Base-by-base conservation (phyloP, 75 land plant species). In the Adiantum capillusveneris region DNA sequence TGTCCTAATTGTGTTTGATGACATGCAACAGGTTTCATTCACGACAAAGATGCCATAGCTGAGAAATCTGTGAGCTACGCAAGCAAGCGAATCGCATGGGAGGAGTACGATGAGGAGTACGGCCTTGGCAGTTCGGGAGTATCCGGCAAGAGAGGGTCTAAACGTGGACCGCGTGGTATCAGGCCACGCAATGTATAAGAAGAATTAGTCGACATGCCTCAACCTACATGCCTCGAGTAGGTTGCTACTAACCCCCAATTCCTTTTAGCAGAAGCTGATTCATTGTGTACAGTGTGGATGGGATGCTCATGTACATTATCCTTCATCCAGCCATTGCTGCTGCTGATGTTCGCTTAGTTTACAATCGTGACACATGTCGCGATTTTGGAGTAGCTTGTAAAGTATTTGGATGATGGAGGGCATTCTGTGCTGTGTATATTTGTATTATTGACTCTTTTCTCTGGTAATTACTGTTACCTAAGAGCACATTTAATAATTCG, bases 71-170 rank as follows among this genome's bases (percentile, higher is more conserved):
- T n/a, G n/a, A n/a, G n/a, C n/a, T n/a, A n/a, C n/a, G n/a, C n/a
- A n/a, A n/a, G n/a, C n/a, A n/a, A n/a, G n/a, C n/a, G n/a, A n/a
- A n/a, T n/a, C n/a, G n/a, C n/a, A n/a, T n/a, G 56, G 25, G 58
- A 56, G 24, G 59, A 54, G 6, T 34, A 64, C 30, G 69, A 57
- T 14, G 61, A 55, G 5, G 62, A 19, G 9, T 58, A 66, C 58
- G 69, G 69, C 1, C 39, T 31, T 51, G 36, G 65, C 16, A 51
- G 56, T 46, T 57, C 45, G n/a, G n/a, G n/a, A n/a, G n/a, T n/a
- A n/a, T n/a, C n/a, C n/a, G 69, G 69, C n/a, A 66, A 66, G 41
- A 25, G 69, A 57, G 69, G 69, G 17, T 66, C 69, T 6, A 66
- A 58, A 30, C 69, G 69, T 42, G 69, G 69, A 0, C 69, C 69